Conservation (phyloP, 2,329 filamentous ascomycete genomes). For the Hypoxylon sp. region DNA sequence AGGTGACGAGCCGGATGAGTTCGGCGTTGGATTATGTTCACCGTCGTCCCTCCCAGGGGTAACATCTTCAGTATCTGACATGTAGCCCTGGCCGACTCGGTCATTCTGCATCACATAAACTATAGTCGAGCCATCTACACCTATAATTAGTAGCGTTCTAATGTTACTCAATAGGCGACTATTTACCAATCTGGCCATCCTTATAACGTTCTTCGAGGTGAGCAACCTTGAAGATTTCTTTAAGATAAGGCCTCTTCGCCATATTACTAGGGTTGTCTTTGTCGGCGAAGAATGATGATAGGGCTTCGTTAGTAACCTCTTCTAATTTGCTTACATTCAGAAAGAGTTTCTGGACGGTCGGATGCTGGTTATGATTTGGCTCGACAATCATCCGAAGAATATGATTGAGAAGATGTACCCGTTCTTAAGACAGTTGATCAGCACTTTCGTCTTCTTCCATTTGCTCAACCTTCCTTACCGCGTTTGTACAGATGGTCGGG, state of each 20-base stretch:
- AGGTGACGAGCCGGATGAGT: slow-evolving; percentile 57
- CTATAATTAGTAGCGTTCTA: slow-evolving; percentile 30
- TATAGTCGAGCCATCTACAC: slow-evolving; percentile 58
- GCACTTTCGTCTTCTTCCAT: slow-evolving; percentile 30
- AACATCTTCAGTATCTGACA: slow-evolving; percentile 65
- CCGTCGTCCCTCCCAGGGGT: slow-evolving; percentile 61
- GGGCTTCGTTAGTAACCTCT: slow-evolving; percentile 70
- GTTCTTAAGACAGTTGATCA: slow-evolving; percentile 63
- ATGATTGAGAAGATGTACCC: slow-evolving; percentile 71
- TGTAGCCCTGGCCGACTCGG: slow-evolving; percentile 64
- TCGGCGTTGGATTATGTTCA: slow-evolving; percentile 57
- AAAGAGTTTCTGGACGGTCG: slow-evolving; percentile 66
- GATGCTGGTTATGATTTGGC: slow-evolving; percentile 65
- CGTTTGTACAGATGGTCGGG: slow-evolving; percentile 80
- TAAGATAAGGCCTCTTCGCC: slow-evolving; percentile 69
- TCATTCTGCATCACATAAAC: slow-evolving; percentile 69
- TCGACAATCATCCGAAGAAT: slow-evolving; percentile 72
- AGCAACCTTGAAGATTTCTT: slow-evolving; percentile 75
- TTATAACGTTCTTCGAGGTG: slow-evolving; percentile 69
- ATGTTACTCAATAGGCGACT: neutral
- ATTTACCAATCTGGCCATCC: slow-evolving; percentile 71
- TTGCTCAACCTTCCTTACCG: slow-evolving; percentile 62
- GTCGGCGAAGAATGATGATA: slow-evolving; percentile 72
- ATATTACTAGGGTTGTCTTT: slow-evolving; percentile 67
- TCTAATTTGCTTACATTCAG: slow-evolving; percentile 71